Percentiles rank a stretch among this genome's conserved stretches.
phyloP scores from a whole-genome alignment of 2,329 filamentous ascomycete genomes.

The Scedosporium minutisporum region DNA sequence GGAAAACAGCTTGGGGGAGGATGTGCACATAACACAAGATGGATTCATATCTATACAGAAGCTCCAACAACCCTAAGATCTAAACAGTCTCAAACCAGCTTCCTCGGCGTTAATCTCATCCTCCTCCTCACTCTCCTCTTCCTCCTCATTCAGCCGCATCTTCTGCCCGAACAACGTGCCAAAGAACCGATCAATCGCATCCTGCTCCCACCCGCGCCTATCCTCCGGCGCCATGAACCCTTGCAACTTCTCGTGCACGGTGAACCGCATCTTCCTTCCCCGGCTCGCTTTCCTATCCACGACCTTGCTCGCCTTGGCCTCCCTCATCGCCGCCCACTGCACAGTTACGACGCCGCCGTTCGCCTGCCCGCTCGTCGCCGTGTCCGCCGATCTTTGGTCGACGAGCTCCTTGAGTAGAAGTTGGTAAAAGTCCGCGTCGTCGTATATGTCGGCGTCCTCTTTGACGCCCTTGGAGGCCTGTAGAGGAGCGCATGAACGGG shows the following conservation, averaged over 20 bases:
- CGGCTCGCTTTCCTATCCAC: slow-evolving; percentile 95
- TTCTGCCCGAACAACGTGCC: slow-evolving; percentile 65
- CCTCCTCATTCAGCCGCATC: slow-evolving; percentile 53
- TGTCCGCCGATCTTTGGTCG: slow-evolving; percentile 71
- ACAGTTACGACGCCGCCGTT: slow-evolving; percentile 40
- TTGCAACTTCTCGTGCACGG: slow-evolving; percentile 91
- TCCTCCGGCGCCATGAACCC: slow-evolving; percentile 97
- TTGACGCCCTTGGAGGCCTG: slow-evolving; percentile 50
- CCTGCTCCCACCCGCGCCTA: slow-evolving; percentile 66
- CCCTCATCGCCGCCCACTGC: slow-evolving; percentile 59
- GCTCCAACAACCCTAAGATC: slow-evolving; percentile 18
- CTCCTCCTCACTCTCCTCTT: slow-evolving; percentile 40
- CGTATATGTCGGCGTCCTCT: slow-evolving; percentile 62
- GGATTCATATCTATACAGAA: not conserved
- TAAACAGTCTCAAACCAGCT: slow-evolving; percentile 44
- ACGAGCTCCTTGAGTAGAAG: slow-evolving; percentile 86
- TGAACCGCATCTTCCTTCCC: slow-evolving; percentile 86
- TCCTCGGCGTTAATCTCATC: slow-evolving; percentile 42
- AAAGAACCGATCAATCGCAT: slow-evolving; percentile 69
- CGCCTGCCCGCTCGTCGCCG: slow-evolving; percentile 36
- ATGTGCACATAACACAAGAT: not conserved
- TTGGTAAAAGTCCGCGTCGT: slow-evolving; percentile 93
- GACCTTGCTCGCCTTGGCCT: slow-evolving; percentile 70
- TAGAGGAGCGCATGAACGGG: slow-evolving; percentile 66
- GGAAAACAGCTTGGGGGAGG: not conserved